These are phyloP conservation scores for Ogataea zsoltii DNA, from an alignment of 805 yeast genomes.

Conservation along the genomic window DNA sequence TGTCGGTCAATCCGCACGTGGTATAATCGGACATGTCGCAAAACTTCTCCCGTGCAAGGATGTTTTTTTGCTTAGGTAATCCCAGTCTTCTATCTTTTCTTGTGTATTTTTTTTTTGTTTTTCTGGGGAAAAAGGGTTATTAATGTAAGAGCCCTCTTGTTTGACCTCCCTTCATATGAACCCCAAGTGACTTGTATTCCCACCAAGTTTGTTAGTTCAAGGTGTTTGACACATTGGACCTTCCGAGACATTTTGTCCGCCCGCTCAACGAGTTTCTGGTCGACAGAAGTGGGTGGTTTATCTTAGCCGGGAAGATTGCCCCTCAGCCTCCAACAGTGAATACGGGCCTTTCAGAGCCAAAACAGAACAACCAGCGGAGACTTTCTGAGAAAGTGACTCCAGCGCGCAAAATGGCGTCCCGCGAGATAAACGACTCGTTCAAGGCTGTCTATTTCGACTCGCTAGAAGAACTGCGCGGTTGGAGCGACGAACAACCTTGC, in stretches of 20 bases:
- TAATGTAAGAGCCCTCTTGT: too few species aligned
- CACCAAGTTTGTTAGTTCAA: not conserved
- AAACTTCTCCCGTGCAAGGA: too few species aligned
- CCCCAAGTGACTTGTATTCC: too few species aligned
- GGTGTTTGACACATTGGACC: constrained; percentile 18
- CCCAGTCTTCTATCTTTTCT: not conserved
- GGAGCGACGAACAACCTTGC: constrained; percentile 19
- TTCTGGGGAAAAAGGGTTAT: not conserved
- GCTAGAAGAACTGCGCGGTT: constrained; percentile 22
- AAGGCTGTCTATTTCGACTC: constrained; percentile 22
- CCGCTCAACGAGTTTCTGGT: constrained; percentile 8
- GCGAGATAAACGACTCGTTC: not conserved
- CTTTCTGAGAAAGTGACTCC: not conserved
- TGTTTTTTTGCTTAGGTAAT: too few species aligned
- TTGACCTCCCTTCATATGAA: too few species aligned
- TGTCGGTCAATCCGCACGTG: too few species aligned
- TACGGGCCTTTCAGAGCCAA: not conserved
- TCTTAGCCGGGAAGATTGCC: too few species aligned
- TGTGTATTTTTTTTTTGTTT: not conserved
- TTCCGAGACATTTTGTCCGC: constrained; percentile 9
- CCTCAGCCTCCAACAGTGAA: too few species aligned
- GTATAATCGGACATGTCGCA: too few species aligned
- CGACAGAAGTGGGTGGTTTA: constrained; percentile 1
- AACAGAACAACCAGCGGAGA: not conserved
- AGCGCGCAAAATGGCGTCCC: not conserved